These are phyloP conservation scores for Leccinum rimulosum DNA, from an alignment of 768 basidiomycete genomes.

Conservation along the genomic window DNA sequence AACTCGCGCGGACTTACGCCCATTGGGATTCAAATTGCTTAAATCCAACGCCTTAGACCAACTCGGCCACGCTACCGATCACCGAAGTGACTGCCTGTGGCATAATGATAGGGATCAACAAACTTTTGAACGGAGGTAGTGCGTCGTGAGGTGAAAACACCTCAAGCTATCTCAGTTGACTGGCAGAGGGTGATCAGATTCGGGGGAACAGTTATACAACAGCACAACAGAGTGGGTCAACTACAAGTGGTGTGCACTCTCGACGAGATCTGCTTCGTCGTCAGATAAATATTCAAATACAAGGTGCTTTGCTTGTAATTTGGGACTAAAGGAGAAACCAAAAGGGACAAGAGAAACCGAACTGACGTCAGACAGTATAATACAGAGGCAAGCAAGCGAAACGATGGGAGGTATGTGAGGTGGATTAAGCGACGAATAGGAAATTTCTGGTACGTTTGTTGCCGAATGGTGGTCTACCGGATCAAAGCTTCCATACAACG, in stretches of 20 bases:
- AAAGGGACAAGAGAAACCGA: constrained; percentile 2
- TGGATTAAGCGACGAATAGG: constrained; percentile 15
- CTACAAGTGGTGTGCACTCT: not conserved
- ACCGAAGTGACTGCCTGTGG: not conserved
- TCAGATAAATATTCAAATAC: constrained; percentile 18
- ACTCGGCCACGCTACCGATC: constrained; percentile 77
- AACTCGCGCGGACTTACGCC: constrained; percentile 84
- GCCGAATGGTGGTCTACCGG: constrained; percentile 29
- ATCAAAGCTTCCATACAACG: constrained; percentile 19
- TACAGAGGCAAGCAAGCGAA: constrained; percentile 29
- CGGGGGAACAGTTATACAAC: not conserved
- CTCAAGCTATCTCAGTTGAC: not conserved
- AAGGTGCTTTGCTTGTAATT: constrained; percentile 19
- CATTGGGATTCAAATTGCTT: constrained; percentile 79
- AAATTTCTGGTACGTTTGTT: constrained; percentile 23
- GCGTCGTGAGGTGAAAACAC: not conserved
- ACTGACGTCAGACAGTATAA: constrained; percentile 21
- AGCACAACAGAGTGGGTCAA: not conserved
- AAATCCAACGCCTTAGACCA: constrained; percentile 92
- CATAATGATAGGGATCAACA: not conserved
- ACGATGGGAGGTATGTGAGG: constrained; percentile 25
- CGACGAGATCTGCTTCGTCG: not conserved
- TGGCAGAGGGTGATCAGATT: not conserved
- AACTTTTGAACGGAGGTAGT: not conserved
- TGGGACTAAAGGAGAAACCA: constrained; percentile 1